Conservation (phyloP, 768 basidiomycete species). For the Leccinellum luteum region DNA sequence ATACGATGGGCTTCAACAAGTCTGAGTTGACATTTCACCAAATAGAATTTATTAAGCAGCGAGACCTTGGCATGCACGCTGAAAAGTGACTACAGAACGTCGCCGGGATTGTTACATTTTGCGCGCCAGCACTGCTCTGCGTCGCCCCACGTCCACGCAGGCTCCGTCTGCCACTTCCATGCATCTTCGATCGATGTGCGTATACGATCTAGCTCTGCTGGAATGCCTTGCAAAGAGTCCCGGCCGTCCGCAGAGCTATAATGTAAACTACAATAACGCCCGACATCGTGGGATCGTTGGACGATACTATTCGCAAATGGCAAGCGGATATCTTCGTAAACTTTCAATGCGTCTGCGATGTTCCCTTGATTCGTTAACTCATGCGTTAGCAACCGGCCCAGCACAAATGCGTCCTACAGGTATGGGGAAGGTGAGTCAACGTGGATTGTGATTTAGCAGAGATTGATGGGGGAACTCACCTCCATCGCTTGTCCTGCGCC, state of each 20-base stretch:
- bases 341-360: constrained; percentile 27
- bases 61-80: not conserved
- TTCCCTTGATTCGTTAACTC: constrained; percentile 20
- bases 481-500: constrained; percentile 55
- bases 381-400: constrained; percentile 30
- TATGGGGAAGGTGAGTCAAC: not conserved
- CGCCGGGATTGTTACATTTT: not conserved
- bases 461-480: constrained; percentile 26
- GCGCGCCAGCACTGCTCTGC: not conserved
- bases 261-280: constrained; percentile 17
- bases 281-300: constrained; percentile 16
- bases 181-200: not conserved
- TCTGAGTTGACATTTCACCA: not conserved
- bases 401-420: constrained; percentile 29
- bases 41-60: not conserved
- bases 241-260: not conserved
- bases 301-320: constrained; percentile 28
- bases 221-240: not conserved
- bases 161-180: not conserved
- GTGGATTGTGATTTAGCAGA: not conserved
- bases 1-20: not conserved
- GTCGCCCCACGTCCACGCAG: not conserved
- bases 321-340: constrained; percentile 32
- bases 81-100: not conserved
- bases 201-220: not conserved